Conservation (phyloP, 2,329 filamentous ascomycete genomes). For the Aspergillus udagawae region DNA sequence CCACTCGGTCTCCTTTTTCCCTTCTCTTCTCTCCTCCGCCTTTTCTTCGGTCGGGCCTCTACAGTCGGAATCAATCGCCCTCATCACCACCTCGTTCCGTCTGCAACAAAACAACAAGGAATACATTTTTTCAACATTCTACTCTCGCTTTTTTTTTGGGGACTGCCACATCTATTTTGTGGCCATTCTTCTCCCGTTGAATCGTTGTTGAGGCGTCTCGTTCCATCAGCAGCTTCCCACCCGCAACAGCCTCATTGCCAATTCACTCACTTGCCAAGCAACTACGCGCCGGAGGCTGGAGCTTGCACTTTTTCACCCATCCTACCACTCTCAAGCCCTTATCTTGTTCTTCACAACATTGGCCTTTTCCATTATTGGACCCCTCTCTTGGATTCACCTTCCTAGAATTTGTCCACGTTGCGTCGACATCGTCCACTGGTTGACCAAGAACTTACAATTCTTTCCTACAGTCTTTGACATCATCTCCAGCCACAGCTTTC, state of each 20-base stretch:
- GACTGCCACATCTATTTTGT: not conserved
- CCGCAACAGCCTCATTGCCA: conserved; percentile 5
- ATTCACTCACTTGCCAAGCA: conserved; percentile 11
- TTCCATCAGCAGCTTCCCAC: conserved; percentile 2
- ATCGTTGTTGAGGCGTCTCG: not conserved
- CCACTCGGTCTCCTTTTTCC: conserved; percentile 4
- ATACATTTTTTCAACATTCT: not conserved
- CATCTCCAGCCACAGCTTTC: conserved; percentile 20
- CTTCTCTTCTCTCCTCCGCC: conserved; percentile 17
- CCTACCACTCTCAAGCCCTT: conserved; percentile 1
- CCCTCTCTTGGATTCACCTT: not conserved
- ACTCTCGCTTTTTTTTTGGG: not conserved
- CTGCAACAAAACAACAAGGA: not conserved
- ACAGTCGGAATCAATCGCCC: conserved; percentile 15
- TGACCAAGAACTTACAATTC: not conserved
- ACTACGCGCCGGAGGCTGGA: conserved; percentile 15
- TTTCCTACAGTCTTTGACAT: conserved; percentile 8
- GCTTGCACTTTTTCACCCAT: not conserved
- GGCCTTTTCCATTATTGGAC: not conserved
- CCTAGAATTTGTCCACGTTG: not conserved
- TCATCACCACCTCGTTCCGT: conserved; percentile 21
- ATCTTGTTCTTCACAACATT: conserved; percentile 2
- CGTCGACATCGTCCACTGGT: not conserved
- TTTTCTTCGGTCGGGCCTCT: conserved; percentile 18
- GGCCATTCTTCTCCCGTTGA: not conserved